Evolutionary conservation across 2,329 filamentous ascomycete genomes (phyloP).

Genomic region (Ophiostoma piceae): DNA sequence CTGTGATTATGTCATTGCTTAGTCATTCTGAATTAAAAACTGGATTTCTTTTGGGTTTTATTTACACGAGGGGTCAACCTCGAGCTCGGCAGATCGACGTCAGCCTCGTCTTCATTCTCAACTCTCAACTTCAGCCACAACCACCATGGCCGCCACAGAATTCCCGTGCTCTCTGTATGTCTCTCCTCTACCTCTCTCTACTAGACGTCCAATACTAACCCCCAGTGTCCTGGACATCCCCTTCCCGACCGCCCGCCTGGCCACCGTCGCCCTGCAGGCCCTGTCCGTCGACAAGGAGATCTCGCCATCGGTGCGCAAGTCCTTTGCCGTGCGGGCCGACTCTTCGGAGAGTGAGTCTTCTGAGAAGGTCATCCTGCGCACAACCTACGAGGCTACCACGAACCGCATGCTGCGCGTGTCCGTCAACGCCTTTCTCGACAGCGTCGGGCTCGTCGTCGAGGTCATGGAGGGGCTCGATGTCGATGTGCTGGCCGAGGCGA

Average conservation of each 20-base stretch:
- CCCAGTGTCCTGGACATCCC: constrained; percentile 65
- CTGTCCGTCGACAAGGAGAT: constrained; percentile 84
- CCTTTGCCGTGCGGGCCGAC: constrained; percentile 50
- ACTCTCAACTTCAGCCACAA: background rate
- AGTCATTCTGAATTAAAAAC: background rate
- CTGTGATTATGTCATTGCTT: background rate
- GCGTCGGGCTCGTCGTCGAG: constrained; percentile 72
- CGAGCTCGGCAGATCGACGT: constrained; percentile 1
- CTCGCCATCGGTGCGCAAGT: constrained; percentile 72
- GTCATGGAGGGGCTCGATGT: constrained; percentile 88
- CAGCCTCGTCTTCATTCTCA: background rate
- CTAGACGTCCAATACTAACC: constrained; percentile 9
- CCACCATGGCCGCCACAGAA: constrained; percentile 35
- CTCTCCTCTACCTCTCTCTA: background rate
- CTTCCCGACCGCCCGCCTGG: constrained; percentile 74
- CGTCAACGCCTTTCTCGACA: constrained; percentile 95
- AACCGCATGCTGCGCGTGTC: constrained; percentile 95
- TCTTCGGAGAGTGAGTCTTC: too few species aligned
- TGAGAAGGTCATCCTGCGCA: constrained; percentile 57
- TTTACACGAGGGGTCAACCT: background rate
- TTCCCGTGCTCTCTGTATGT: constrained; percentile 63
- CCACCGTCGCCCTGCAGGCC: constrained; percentile 66
- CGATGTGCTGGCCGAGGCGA: constrained; percentile 58
- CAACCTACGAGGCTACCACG: constrained; percentile 80
- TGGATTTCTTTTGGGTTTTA: background rate